Conservation (phyloP, 139 green algal species). For the Nannochloris sp. region DNA sequence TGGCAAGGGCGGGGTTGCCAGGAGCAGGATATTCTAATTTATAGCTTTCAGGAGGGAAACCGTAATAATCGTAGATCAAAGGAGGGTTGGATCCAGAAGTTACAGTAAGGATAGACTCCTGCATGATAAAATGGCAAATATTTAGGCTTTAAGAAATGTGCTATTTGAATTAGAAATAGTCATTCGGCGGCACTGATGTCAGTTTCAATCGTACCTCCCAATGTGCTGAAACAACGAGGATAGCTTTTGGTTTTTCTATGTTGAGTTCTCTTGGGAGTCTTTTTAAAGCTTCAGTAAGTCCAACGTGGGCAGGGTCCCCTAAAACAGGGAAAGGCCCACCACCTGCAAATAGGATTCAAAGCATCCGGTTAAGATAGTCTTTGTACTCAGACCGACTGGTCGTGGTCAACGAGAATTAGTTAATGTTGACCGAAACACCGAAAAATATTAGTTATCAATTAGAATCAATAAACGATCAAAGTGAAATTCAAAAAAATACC, state of each 20-base stretch:
- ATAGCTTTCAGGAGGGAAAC: constrained; percentile 57
- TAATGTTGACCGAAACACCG: too few relatives aligned
- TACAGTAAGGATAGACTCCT: constrained; percentile 26
- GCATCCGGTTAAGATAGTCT: too few relatives aligned
- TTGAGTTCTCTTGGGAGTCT: neutral
- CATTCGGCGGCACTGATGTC: neutral
- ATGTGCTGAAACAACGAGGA: constrained; percentile 37
- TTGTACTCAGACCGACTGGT: too few relatives aligned
- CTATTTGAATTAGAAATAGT: too few relatives aligned
- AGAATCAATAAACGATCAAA: too few relatives aligned
- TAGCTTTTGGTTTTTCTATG: constrained; percentile 6
- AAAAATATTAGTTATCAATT: too few relatives aligned
- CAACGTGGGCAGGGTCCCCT: constrained; percentile 3
- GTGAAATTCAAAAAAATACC: too few relatives aligned
- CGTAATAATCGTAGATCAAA: constrained; percentile 69
- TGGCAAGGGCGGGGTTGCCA: constrained; percentile 43
- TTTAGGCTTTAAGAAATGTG: too few relatives aligned
- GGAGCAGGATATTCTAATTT: constrained; percentile 45
- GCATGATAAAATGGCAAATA: neutral
- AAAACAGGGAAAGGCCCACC: constrained; percentile 15
- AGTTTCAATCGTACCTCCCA: constrained; percentile 42
- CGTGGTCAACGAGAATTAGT: too few relatives aligned
- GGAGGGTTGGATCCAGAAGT: constrained; percentile 10
- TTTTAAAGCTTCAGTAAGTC: neutral
- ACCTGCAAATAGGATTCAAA: too few relatives aligned